Evolutionary conservation across 805 yeast species (phyloP), one percentile per base, ranked within the genome.

Genomic region (Schizosaccharomyces lindneri): DNA sequence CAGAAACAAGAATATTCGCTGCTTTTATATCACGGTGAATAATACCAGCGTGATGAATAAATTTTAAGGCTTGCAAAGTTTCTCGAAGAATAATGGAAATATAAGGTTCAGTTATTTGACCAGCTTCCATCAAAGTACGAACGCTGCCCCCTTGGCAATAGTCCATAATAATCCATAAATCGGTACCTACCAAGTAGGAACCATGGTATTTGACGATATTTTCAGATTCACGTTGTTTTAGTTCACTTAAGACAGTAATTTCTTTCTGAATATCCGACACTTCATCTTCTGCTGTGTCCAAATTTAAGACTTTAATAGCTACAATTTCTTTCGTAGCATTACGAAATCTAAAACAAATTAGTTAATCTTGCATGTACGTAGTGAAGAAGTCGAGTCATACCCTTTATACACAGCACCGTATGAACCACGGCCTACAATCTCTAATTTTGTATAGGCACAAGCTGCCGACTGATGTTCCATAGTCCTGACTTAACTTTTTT

Each of bases 361-460:
- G 55, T 43, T 24, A 17, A 46, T 48, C n/a, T 13, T 41, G 55
- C 21, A 27, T 2, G 11, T 46, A 55, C 7, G 11, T 41, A 57
- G 9, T 63, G 41, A 61, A 65, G 4, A 1, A 24, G 5, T 59
- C 9, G 7, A 21, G 7, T 21, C 79, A 61, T 78, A 74, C 24
- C 95, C 98, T 70, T 88, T 89, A 72, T 90, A 93, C 4, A 93
- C 99, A 31, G 89, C 83, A 59, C 99, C 99, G 72, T 93, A 93
- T 74, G 88, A 93, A 27, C 99, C 99, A 63, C 94, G 79, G 7
- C 98, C 99, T 15, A 94, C 84, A 43, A 88, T 83, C 72, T 93
- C 97, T 15, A 90, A 83, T 59, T 95, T 78, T 67, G 84, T 82
- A 73, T 83, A 88, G 62, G 79, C 67, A n/a, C 66, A 57, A 48